Base-by-base conservation (phyloP, 306 rosid species). In the Castanospermum australe region DNA sequence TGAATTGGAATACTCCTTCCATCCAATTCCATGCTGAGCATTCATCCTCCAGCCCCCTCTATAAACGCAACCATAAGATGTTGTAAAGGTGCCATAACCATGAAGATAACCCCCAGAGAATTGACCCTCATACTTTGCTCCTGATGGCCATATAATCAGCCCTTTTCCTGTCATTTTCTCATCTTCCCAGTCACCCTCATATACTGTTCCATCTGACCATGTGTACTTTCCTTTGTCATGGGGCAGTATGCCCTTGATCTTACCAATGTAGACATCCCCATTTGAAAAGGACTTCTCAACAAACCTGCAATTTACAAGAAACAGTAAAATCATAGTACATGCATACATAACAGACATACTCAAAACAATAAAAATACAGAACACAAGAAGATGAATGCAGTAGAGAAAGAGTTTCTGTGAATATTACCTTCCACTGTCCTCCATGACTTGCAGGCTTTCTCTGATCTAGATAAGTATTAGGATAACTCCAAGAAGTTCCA, bases 81-180 rank as follows among this genome's bases (percentile, higher is more conserved):
- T 50, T 45, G 83, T 78, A 54, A 87, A 86, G 76, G 86, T 87
- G 65, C 99, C 99, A 71, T 87, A 54, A 82, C 99, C 99, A 57
- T 96, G 94, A 80, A 91, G 88, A 75, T 84, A 88, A 79, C 88
- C 82, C 18, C 98, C 97, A 30, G 96, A 93, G 90, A 93, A 89
- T 65, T 96, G 97, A 54, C 99, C 99, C 75, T 86, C 96, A 60
- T 93, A 96, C 65, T 74, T 85, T 76, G 89, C 88, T 60, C 98
- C 96, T 14, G 97, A 86, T 47, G 86, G 64, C 98, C 97, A 96
- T 44, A 73, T 55, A 38, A 93, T 82, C 52, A 83, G 54, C 59
- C 98, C 99, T 79, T 87, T 87, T 30, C 97, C 99, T 7, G 90
- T 86, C 93, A 84, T 91, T 85, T 91, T 91, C 65, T 97, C 99